Base-by-base conservation (phyloP, 1,139 yeast genomes). In the Nadsonia starkeyi-henricii region DNA sequence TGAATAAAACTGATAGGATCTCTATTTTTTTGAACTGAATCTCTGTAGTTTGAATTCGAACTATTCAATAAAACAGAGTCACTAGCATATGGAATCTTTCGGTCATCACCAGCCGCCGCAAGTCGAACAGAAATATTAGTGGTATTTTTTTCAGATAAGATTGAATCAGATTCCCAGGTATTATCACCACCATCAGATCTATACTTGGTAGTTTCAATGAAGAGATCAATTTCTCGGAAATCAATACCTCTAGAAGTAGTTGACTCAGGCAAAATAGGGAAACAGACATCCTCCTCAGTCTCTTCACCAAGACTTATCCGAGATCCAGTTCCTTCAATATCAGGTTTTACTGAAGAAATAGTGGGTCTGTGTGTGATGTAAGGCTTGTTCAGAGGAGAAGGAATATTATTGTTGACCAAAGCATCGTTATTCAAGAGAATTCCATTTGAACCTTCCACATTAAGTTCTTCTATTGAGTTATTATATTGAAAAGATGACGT, bases 241-340 rank as follows among this genome's bases (percentile, higher is more conserved):
- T 69, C 70, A 45, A 67, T 61, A 8, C 65, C 67, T 19, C 55
- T 52, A 28, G 57, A 57, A 23, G 28, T 23, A 9, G 5, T 5
- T 20, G 57, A 60, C 45, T 57, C 55, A 20, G 85, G 79, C 47
- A 79, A 71, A 85, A 88, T 83, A 1, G 98, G 97, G 67, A 89
- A 88, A 71, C 97, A 91, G 45, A 91, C 98, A 74, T 91, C 98
- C 61, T 89, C 96, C 30, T 49, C 48, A 23, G 48, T 50, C 61
- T 84, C 94, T 58, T 82, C 57, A 37, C 56, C 58, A 44, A 62
- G 53, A 47, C 64, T 60, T 19, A 57, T 55, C 17, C 60, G 58
- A 15, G 67, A 63, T 2, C 55, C 55, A 36, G 52, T 49, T 17
- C 52, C 55, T 18, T 54, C 60, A 30, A 53, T 50, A 26, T 23